Percentiles rank a stretch among this genome's conserved stretches.
Evolutionary conservation across 23 red algal species (phyloP).

Genomic region (Porphyridium purpureum): DNA sequence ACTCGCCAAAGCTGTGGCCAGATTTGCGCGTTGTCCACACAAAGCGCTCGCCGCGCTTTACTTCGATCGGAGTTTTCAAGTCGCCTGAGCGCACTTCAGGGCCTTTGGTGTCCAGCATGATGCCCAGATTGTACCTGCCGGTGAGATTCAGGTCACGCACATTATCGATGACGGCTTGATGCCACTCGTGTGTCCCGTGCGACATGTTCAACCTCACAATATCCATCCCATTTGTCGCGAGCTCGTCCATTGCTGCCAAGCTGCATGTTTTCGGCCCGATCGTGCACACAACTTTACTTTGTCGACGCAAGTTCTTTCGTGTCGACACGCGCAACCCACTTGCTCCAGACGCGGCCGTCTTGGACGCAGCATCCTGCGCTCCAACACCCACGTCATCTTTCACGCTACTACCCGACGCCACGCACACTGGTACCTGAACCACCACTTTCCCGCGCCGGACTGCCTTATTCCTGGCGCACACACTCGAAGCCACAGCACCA

Average conservation of each 20-base stretch:
- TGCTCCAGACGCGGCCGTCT: too few species aligned
- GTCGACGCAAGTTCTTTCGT: too few species aligned
- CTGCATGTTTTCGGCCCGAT: conserved; percentile 90
- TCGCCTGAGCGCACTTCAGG: conserved; percentile 86
- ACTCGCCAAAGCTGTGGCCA: conserved; percentile 21
- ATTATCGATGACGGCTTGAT: conserved; percentile 43
- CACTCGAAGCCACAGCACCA: too few species aligned
- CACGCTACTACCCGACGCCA: too few species aligned
- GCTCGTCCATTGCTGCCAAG: conserved; percentile 49
- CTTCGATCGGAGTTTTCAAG: conserved; percentile 49
- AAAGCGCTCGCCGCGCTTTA: conserved; percentile 57
- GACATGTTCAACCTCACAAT: conserved; percentile 95
- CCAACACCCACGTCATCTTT: too few species aligned
- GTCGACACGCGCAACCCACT: too few species aligned
- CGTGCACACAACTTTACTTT: conserved; percentile 94
- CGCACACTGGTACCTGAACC: too few species aligned
- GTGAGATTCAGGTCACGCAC: conserved; percentile 38
- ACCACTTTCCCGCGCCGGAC: too few species aligned
- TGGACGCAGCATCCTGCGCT: too few species aligned
- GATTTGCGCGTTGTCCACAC: conserved; percentile 45
- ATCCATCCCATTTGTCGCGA: conserved; percentile 84
- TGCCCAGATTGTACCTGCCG: conserved; percentile 44
- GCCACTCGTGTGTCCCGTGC: conserved; percentile 95
- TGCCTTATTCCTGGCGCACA: too few species aligned
- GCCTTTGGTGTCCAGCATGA: conserved; percentile 89